Evolutionary conservation across 345 rosid species (phyloP), one percentile per base, ranked within the genome.

Genomic region (Lepidium africanum): DNA sequence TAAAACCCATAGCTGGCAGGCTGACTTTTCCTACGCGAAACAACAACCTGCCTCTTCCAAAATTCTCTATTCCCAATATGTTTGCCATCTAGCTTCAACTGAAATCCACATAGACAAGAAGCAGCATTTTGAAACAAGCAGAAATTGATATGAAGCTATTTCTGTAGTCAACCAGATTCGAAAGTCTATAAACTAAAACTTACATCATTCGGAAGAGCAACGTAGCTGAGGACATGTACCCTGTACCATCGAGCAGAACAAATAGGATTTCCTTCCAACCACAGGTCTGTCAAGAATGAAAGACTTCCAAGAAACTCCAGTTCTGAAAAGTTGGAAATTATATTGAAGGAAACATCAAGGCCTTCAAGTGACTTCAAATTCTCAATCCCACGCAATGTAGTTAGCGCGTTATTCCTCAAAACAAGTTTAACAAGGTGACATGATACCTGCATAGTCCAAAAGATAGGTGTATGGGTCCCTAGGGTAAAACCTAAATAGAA

Each of bases 261-360:
- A 65, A 95, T 63, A 25, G 99, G 97, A 78, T 95, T 95, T 74
- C 99, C 99, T 84, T 95, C 99, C 84, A 95, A 69, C 99, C 99
- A 95, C 78, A 95, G 77, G 76, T 67, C 89, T 65, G 39, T 81
- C 52, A 95, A 78, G 65, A 74, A 80, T 60, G 87, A 80, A 69
- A 89, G 88, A 78, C 80, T 73, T 4, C 79, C 72, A 71, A 95
- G 87, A 78, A 84, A 77, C 81, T 95, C 97, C 74, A 95, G 63
- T 82, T 89, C 99, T 74, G 86, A 80, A 79, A 91, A 87, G 76
- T 79, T 84, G 80, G 97, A 89, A 80, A 95, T 80, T 58, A 89
- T 76, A 79, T 95, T 95, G 87, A 81, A 91, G 82, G 96, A 95
- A 78, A 89, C 78, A 79, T 95, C 99, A 82, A 95, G 94, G 75